Percentiles rank a stretch among this genome's conserved stretches.
phyloP scores from a whole-genome alignment of 2,329 filamentous ascomycete species.

The Phyllosticta ampelicida region DNA sequence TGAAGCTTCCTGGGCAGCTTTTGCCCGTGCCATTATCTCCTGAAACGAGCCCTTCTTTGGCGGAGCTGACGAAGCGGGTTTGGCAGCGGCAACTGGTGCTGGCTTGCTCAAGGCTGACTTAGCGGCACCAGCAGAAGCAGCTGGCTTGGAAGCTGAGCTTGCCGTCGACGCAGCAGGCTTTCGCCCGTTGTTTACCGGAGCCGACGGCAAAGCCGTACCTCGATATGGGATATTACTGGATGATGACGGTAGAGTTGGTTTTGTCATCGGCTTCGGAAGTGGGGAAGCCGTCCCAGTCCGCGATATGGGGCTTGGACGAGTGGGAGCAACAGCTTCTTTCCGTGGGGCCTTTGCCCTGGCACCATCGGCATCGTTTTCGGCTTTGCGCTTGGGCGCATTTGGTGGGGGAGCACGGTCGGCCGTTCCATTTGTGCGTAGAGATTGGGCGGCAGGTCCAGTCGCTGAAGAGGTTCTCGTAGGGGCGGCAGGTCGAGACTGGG shows the following conservation, averaged over 20 bases:
- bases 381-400: constrained; percentile 30
- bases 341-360: constrained; percentile 24
- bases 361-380: constrained; percentile 23
- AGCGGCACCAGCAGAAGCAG: constrained; percentile 10
- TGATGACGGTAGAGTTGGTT: background rate
- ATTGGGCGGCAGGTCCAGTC: background rate
- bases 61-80: constrained; percentile 23
- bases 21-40: constrained; percentile 62
- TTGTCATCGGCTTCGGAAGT: constrained; percentile 1
- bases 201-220: constrained; percentile 25
- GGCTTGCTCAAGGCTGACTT: constrained; percentile 12
- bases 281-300: constrained; percentile 9
- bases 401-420: constrained; percentile 20
- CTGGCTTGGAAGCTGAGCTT: constrained; percentile 12
- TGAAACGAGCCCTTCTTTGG: constrained; percentile 66
- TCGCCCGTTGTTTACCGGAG: constrained; percentile 16
- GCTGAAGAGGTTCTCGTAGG: constrained; percentile 13
- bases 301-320: constrained; percentile 10
- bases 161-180: constrained; percentile 19
- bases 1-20: constrained; percentile 42
- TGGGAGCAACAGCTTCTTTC: constrained; percentile 17
- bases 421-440: constrained; percentile 5
- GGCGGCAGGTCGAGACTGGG: constrained; percentile 14
- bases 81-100: constrained; percentile 5
- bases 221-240: constrained; percentile 24